Percentiles rank a stretch among this genome's conserved stretches.
Evolutionary conservation across 768 basidiomycete genomes (phyloP).

Genomic region (Boletus sp.): DNA sequence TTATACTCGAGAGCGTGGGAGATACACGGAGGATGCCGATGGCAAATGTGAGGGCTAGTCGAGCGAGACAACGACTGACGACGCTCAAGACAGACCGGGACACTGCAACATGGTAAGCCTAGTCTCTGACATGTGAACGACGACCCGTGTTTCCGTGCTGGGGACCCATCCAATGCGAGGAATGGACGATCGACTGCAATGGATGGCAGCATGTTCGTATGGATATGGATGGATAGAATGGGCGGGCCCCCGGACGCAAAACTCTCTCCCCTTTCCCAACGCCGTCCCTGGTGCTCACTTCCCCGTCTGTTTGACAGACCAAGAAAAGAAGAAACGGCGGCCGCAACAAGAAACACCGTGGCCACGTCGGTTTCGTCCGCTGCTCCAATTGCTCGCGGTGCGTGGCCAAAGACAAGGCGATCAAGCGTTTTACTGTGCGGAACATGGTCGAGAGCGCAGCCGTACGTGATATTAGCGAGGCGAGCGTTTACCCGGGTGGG

Average conservation of each 20-base stretch:
- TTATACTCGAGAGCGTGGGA: conserved; percentile 18
- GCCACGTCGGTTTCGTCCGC: conserved; percentile 90
- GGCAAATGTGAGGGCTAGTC: neutral
- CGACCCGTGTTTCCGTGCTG: neutral
- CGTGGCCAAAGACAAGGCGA: conserved; percentile 98
- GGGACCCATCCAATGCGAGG: neutral
- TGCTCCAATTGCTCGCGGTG: conserved; percentile 99
- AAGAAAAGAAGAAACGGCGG: conserved; percentile 99
- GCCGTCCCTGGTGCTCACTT: conserved; percentile 2
- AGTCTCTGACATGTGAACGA: neutral
- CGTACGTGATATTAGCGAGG: conserved; percentile 95
- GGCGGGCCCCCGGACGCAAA: conserved; percentile 8
- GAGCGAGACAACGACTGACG: conserved; percentile 11
- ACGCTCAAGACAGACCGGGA: conserved; percentile 22
- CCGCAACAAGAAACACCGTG: conserved; percentile 99
- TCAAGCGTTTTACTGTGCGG: conserved; percentile 98
- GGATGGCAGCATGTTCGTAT: conserved; percentile 2
- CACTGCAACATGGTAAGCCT: conserved; percentile 30
- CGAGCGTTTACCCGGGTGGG: conserved; percentile 87
- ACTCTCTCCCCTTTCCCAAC: neutral
- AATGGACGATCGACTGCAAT: neutral
- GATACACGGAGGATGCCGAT: conserved; percentile 20
- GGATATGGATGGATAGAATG: neutral
- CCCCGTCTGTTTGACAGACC: conserved; percentile 50
- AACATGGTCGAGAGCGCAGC: conserved; percentile 99